Conservation (phyloP, 805 yeast genomes). For the Kluyveromyces dobzhanskii region DNA sequence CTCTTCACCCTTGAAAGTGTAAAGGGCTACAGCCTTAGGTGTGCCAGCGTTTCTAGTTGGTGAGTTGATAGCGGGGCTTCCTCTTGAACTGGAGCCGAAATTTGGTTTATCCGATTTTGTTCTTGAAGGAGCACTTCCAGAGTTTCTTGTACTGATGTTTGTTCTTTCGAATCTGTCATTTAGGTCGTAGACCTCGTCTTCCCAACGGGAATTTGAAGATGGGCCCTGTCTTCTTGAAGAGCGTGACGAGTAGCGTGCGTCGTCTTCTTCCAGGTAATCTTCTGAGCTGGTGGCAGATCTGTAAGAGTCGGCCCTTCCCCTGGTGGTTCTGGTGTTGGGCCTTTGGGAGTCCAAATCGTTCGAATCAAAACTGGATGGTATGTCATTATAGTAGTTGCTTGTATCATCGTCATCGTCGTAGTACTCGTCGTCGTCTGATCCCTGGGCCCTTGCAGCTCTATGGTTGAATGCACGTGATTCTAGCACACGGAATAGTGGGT, state of each 20-base stretch:
- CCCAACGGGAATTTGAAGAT: slow-evolving; percentile 53
- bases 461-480: slow-evolving; percentile 76
- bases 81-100: slow-evolving; percentile 18
- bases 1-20: slow-evolving; percentile 85
- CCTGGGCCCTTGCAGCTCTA: slow-evolving; percentile 37
- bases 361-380: slow-evolving; percentile 37
- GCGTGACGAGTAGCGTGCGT: slow-evolving; percentile 35
- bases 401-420: slow-evolving; percentile 67
- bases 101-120: slow-evolving; percentile 37
- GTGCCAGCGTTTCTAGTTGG: slow-evolving; percentile 28
- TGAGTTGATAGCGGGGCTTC: slow-evolving; percentile 13
- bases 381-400: slow-evolving; percentile 46
- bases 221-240: slow-evolving; percentile 17
- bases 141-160: slow-evolving; percentile 32
- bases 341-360: slow-evolving; percentile 23
- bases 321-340: slow-evolving; percentile 22
- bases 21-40: slow-evolving; percentile 84
- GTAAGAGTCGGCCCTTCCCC: slow-evolving; percentile 22
- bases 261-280: slow-evolving; percentile 28
- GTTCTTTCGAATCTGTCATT: slow-evolving; percentile 33
- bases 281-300: slow-evolving; percentile 19
- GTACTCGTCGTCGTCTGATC: slow-evolving; percentile 51
- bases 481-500: slow-evolving; percentile 74
- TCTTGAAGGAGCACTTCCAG: slow-evolving; percentile 32
- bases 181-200: slow-evolving; percentile 77